Evolutionary conservation across 331 rosid genomes (phyloP), one percentile per base, ranked within the genome.

Genomic region (Phaseolus coccineus): DNA sequence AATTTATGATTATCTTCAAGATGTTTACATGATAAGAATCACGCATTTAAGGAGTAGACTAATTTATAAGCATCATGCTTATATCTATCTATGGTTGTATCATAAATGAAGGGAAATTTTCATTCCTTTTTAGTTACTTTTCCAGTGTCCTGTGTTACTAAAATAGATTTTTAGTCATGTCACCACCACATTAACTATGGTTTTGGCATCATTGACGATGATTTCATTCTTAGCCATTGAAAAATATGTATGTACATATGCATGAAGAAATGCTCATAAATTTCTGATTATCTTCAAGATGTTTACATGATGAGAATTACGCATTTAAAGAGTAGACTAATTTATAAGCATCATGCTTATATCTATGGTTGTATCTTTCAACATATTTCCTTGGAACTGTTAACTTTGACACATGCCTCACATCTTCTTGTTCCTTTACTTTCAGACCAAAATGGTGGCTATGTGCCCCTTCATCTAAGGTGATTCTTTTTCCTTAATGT

Each of bases 361-460:
- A 5, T 56, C 48, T 46, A 24, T 52, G 27, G 22, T 4, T 71
- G 56, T 27, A 57, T 50, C 50, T 68, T 77, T 44, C 68, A 57
- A 25, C 7, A 53, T 30, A 62, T 79, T 35, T 78, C 8, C 73
- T 50, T 16, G 44, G 31, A 40, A 69, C 51, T 77, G 7, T 51
- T 63, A 65, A 46, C 62, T 37, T 27, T 15, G 48, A 63, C 56
- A n/a, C 47, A 15, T 47, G 27, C 8, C 66, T 84, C 69, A 69
- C 40, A 22, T 56, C 12, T 25, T 77, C 42, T 75, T 61, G 71
- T 19, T 12, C 61, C 65, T 76, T 81, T 51, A 52, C 55, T 81
- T 81, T 87, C 91, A 91, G 94, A 89, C 73, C 71, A 28, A 77
- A 84, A 80, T 30, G 86, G 77, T 37, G 73, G 1, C 79, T 86